Evolutionary conservation across 306 rosid species (phyloP).

Genomic region (Castanospermum australe): DNA sequence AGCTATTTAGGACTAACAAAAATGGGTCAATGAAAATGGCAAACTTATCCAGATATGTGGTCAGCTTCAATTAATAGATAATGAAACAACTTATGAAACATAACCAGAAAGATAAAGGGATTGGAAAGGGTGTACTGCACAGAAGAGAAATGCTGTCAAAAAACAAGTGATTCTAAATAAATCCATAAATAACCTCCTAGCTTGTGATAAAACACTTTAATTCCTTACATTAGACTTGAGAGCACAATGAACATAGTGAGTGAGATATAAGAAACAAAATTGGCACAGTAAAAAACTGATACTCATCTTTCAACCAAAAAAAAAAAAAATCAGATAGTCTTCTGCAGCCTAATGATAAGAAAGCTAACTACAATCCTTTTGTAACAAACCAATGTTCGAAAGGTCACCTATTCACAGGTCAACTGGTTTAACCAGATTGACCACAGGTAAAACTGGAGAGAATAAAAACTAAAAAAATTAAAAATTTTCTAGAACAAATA

Average conservation of each 20-base stretch:
- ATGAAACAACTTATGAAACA: background rate
- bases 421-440: background rate
- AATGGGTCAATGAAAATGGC: background rate
- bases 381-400: background rate
- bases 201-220: background rate
- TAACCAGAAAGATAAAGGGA: background rate
- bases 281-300: background rate
- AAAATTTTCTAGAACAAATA: background rate
- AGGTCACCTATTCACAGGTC: background rate
- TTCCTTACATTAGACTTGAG: too few relatives aligned
- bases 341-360: background rate
- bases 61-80: background rate
- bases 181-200: background rate
- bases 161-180: background rate
- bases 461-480: background rate
- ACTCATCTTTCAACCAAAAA: too few relatives aligned
- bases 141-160: background rate
- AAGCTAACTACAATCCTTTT: background rate
- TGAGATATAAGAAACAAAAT: background rate
- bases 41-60: background rate
- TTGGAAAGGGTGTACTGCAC: too few relatives aligned
- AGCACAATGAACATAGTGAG: background rate
- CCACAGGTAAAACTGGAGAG: background rate
- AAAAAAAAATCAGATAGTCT: too few relatives aligned
- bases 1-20: too few relatives aligned